Evolutionary conservation across 2,329 filamentous ascomycete species (phyloP).

Genomic region (Xylaria digitata): DNA sequence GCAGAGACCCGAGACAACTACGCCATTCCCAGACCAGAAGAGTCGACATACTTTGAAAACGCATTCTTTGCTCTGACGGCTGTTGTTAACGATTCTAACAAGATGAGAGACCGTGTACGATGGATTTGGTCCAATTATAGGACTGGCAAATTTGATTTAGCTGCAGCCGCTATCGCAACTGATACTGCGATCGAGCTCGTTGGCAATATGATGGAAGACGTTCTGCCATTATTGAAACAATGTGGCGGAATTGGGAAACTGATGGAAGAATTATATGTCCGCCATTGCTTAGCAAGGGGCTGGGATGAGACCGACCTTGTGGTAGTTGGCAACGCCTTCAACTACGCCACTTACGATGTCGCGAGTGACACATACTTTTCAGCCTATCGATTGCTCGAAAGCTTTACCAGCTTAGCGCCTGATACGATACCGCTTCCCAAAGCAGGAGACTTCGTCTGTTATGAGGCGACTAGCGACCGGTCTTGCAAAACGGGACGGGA

Average conservation of each 20-base stretch:
- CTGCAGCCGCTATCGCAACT: conserved; percentile 52
- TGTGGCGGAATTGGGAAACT: conserved; percentile 42
- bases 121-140: conserved; percentile 50
- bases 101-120: conserved; percentile 45
- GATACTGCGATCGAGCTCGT: conserved; percentile 53
- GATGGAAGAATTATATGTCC: conserved; percentile 37
- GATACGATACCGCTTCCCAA: conserved; percentile 33
- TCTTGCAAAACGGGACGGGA: conserved; percentile 43
- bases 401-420: conserved; percentile 35
- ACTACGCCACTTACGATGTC: conserved; percentile 48
- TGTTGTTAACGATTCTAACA: conserved; percentile 49
- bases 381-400: conserved; percentile 34
- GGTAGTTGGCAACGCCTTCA: conserved; percentile 35
- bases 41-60: conserved; percentile 42
- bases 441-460: conserved; percentile 45
- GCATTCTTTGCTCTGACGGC: conserved; percentile 44
- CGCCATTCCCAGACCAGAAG: conserved; percentile 51
- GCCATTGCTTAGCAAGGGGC: conserved; percentile 37
- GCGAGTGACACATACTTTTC: conserved; percentile 41
- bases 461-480: conserved; percentile 45
- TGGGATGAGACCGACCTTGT: conserved; percentile 27
- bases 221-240: conserved; percentile 43
- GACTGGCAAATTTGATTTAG: conserved; percentile 47
- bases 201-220: conserved; percentile 49
- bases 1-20: conserved; percentile 31